phyloP scores from a whole-genome alignment of 192 early-diverging fungal species.

The Geranomyces michiganensis region DNA sequence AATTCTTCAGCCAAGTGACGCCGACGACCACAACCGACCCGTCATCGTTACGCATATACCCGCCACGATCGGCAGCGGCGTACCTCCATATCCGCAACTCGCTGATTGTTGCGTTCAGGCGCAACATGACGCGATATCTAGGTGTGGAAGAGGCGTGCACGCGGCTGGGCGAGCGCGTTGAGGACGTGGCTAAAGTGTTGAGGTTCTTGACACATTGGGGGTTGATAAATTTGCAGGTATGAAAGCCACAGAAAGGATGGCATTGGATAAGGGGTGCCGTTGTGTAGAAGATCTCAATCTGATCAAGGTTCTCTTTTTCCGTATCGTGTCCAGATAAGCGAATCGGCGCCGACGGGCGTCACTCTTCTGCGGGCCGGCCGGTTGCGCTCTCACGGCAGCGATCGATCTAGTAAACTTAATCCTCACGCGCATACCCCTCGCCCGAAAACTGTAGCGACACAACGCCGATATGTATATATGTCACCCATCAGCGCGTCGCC shows the following conservation, averaged over 20 bases:
- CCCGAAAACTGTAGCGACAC: not conserved
- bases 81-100: slow-evolving; percentile 26
- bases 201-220: slow-evolving; percentile 28
- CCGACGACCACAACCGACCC: not conserved
- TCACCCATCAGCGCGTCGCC: not conserved
- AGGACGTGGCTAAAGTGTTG: slow-evolving; percentile 14
- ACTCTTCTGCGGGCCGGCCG: not conserved
- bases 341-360: slow-evolving; percentile 5
- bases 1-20: slow-evolving; percentile 2
- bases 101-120: slow-evolving; percentile 18
- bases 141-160: slow-evolving; percentile 18
- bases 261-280: too few relatives aligned
- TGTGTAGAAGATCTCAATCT: too few relatives aligned
- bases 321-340: not conserved
- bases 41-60: not conserved
- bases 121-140: slow-evolving; percentile 3
- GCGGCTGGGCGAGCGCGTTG: not conserved
- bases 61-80: not conserved
- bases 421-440: not conserved
- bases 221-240: slow-evolving; percentile 30
- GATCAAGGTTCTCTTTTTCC: not conserved
- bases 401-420: not conserved
- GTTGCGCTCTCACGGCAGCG: too few relatives aligned
- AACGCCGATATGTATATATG: not conserved
- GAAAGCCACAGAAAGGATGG: too few relatives aligned